Percentiles rank a stretch among this genome's conserved stretches.
Conservation (phyloP, 352 stramenopile species). For the Pythium biforme region DNA sequence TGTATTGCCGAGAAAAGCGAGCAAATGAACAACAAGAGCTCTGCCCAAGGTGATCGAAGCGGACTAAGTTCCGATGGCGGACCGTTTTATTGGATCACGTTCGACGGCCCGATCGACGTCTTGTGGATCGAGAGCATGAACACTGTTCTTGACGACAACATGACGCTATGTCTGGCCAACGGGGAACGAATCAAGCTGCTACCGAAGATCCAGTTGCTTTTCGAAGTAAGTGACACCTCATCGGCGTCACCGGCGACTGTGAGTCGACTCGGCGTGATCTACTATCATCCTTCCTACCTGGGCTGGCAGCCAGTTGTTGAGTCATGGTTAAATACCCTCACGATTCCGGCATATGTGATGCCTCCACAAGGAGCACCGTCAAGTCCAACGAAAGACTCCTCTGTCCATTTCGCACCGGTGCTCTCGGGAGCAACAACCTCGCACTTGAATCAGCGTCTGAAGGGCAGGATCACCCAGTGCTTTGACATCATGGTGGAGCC, state of each 20-base stretch:
- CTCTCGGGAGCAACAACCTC: constrained; percentile 1
- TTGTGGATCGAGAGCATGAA: constrained; percentile 89
- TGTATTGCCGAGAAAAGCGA: constrained; percentile 77
- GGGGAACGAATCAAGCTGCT: constrained; percentile 86
- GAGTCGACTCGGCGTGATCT: constrained; percentile 90
- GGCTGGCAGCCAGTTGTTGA: constrained; percentile 67
- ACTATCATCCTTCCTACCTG: constrained; percentile 71
- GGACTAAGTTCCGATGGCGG: constrained; percentile 23
- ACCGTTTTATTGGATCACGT: constrained; percentile 81
- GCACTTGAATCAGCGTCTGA: constrained; percentile 37
- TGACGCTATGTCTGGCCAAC: constrained; percentile 88
- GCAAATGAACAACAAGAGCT: constrained; percentile 26
- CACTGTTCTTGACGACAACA: constrained; percentile 91
- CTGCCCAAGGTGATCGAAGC: constrained; percentile 4
- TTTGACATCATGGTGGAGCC: constrained; percentile 67
- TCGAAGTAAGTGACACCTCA: constrained; percentile 90
- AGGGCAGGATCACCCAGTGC: constrained; percentile 42
- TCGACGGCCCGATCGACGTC: constrained; percentile 79
- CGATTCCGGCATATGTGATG: constrained; percentile 22
- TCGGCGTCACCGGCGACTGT: constrained; percentile 92
- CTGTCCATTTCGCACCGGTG: neutral
- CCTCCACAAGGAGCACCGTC: neutral
- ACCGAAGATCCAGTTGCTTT: constrained; percentile 88
- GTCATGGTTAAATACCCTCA: constrained; percentile 52
- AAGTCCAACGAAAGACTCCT: constrained; percentile 22